Evolutionary conservation across 371 early-diverging fungal species (phyloP), one percentile per base, ranked within the genome.

Genomic region (Quaeritorhiza haematococci): DNA sequence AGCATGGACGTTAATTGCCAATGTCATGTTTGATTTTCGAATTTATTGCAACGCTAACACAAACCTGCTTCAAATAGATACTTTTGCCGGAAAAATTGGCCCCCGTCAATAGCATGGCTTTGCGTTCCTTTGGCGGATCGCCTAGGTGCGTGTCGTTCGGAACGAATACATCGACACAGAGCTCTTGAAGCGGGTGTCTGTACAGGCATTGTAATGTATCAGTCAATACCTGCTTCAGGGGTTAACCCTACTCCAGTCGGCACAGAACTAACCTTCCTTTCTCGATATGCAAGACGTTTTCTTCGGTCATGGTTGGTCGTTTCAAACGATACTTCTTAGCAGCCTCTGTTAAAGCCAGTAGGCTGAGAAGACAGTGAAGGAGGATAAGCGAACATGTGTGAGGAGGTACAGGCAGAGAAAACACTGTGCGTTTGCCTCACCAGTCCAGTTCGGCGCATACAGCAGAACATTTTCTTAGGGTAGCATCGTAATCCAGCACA

Each of bases 1-100:
- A 41, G 33, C 4, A 38, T n/a, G 10, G n/a, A n/a, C n/a, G n/a
- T n/a, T n/a, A n/a, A n/a, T n/a, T n/a, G 8, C n/a, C 13, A 19
- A 13, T 8, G 27, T n/a, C 13, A 46, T 7, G 26, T 27, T 48
- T 30, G 33, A 38, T 10, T 38, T n/a, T 10, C 54, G 7, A 8
- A 49, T 29, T 29, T 3, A 21, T 57, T 21, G 29, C 3, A 23
- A 33, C 35, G n/a, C 30, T 17, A 64, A 48, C 10, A 26, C 59
- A 52, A 47, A 83, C 87, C 69, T 91, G 91, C 57, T 85, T 85
- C 48, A 91, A 60, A 63, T 87, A 88, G 3, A 88, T 83, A 51
- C 86, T 82, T 66, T 90, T 91, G 1, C 91, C 91, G 7, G 86
- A 87, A 30, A 75, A 85, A 56, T 91, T 91, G 1, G 91, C 83